Conservation (phyloP, 2,329 filamentous ascomycete species). For the Hypoxylon sp. region DNA sequence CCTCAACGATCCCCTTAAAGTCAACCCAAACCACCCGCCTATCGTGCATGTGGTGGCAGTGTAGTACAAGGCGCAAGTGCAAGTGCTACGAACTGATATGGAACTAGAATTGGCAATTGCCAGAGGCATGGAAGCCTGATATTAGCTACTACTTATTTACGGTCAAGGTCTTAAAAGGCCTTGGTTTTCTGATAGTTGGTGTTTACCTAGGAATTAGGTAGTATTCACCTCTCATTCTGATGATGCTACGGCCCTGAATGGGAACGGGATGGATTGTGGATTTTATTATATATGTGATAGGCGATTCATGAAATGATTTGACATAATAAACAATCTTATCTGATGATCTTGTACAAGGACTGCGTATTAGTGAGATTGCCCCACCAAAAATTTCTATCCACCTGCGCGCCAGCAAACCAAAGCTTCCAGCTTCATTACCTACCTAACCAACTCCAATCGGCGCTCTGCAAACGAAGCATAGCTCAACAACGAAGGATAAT, state of each 20-base stretch:
- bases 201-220: no score
- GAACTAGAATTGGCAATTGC: constrained; percentile 5
- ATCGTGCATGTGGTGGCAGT: constrained; percentile 42
- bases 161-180: no score
- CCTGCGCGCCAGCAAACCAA: no score
- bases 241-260: constrained; percentile 8
- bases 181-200: no score
- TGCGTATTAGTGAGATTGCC: no score
- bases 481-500: no score
- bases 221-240: constrained; percentile 20
- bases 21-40: constrained; percentile 30
- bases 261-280: no score
- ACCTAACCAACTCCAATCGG: constrained; percentile 2
- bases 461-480: no score
- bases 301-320: no score
- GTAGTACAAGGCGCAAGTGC: constrained; percentile 20
- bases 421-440: constrained; percentile 1
- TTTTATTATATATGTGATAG: no score
- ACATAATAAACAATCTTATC: neutral
- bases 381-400: constrained; percentile 33
- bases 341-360: neutral
- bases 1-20: constrained; percentile 34
- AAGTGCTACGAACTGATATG: constrained; percentile 5
- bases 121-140: neutral
- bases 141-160: no score